phyloP scores from a whole-genome alignment of 1,284 basidiomycete species.

The Apiotrichum mycotoxinovorans region DNA sequence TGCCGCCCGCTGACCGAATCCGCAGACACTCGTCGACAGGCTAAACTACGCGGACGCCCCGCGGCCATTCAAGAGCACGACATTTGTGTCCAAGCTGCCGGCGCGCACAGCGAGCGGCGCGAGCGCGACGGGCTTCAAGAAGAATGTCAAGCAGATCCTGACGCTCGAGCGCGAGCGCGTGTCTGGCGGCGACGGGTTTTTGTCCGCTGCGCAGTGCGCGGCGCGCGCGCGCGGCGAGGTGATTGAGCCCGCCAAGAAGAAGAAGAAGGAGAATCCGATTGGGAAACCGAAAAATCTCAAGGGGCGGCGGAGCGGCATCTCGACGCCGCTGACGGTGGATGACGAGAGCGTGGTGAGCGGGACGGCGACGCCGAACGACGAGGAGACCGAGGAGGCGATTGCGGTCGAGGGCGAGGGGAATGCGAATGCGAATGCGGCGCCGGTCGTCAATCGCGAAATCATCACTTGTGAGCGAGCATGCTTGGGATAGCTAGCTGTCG shows the following conservation, averaged over 20 bases:
- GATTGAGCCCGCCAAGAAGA: constrained; percentile 41
- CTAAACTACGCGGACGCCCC: constrained; percentile 43
- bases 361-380: constrained; percentile 15
- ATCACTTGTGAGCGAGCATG: constrained; percentile 46
- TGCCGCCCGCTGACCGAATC: not conserved
- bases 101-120: constrained; percentile 36
- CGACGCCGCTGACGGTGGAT: constrained; percentile 27
- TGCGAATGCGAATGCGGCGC: no score
- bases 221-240: constrained; percentile 38
- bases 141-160: constrained; percentile 48
- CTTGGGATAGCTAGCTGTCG: not conserved
- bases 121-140: constrained; percentile 29
- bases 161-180: constrained; percentile 44
- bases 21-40: constrained; percentile 28
- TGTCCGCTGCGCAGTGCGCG: constrained; percentile 34
- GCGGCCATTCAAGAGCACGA: constrained; percentile 42
- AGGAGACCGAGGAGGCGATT: constrained; percentile 9
- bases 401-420: no score
- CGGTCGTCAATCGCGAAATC: constrained; percentile 27
- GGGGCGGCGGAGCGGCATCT: constrained; percentile 20
- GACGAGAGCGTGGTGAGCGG: constrained; percentile 19
- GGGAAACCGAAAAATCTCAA: constrained; percentile 13
- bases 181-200: constrained; percentile 42
- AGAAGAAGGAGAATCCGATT: constrained; percentile 31
- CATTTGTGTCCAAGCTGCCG: constrained; percentile 36